Evolutionary conservation across 192 early-diverging fungal species (phyloP).

Genomic region (Coemansia sp.): DNA sequence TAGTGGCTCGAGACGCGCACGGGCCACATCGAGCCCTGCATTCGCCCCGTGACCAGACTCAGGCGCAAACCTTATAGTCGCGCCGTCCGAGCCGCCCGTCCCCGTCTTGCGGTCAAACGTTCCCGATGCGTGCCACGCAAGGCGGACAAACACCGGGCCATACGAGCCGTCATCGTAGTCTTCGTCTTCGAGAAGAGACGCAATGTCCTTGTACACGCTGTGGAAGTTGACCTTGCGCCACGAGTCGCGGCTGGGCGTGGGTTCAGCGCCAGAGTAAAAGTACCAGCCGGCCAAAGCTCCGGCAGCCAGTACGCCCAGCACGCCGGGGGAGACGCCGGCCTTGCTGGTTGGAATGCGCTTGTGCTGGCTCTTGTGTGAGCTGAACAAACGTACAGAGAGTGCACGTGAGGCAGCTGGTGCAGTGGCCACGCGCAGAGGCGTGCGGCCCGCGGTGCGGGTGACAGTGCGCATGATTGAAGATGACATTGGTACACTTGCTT

Average conservation of each 20-base stretch:
- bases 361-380: conserved; percentile 22
- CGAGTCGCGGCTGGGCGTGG: conserved; percentile 12
- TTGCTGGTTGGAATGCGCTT: conserved; percentile 34
- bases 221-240: conserved; percentile 68
- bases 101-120: conserved; percentile 66
- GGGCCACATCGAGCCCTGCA: conserved; percentile 69
- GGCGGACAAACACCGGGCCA: conserved; percentile 75
- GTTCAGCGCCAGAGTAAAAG: conserved; percentile 31
- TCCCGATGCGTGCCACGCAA: conserved; percentile 86
- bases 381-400: conserved; percentile 15
- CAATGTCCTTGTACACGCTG: conserved; percentile 75
- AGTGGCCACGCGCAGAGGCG: not conserved
- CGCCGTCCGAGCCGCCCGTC: conserved; percentile 74
- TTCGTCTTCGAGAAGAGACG: conserved; percentile 69
- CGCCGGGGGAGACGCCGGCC: conserved; percentile 28
- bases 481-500: not conserved
- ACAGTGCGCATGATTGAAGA: conserved; percentile 17
- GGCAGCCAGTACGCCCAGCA: conserved; percentile 42
- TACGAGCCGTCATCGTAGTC: conserved; percentile 79
- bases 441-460: not conserved
- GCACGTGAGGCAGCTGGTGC: not conserved
- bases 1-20: conserved; percentile 67
- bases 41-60: conserved; percentile 74
- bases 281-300: conserved; percentile 58
- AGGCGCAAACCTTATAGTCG: conserved; percentile 71